These are phyloP conservation scores for Boehmeria nivea DNA, from an alignment of 306 rosid genomes.

Conservation along the genomic window DNA sequence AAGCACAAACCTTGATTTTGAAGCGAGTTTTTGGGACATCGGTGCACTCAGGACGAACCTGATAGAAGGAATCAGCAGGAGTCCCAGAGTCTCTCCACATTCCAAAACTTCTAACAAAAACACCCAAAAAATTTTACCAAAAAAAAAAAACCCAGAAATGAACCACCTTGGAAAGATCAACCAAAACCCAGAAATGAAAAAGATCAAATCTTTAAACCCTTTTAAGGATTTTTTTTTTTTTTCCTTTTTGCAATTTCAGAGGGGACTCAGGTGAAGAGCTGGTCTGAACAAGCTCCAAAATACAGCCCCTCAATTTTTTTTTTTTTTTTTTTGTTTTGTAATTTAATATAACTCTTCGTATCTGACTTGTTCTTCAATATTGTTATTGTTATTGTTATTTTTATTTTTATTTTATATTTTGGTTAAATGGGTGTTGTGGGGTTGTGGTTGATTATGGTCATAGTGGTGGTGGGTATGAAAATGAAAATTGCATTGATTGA, in stretches of 20 bases:
- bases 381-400: not conserved
- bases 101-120: conserved; percentile 19
- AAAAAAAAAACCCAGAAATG: conserved; percentile 26
- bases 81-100: conserved; percentile 88
- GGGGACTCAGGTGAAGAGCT: conserved; percentile 42
- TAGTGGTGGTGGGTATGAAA: conserved; percentile 6
- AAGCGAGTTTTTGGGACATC: conserved; percentile 84
- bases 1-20: conserved; percentile 66
- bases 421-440: no score
- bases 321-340: not conserved
- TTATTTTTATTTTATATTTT: not conserved
- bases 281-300: conserved; percentile 27
- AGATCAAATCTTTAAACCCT: conserved; percentile 19
- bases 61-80: conserved; percentile 91
- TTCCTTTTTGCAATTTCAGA: conserved; percentile 24
- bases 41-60: conserved; percentile 85
- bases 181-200: conserved; percentile 28
- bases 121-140: not conserved
- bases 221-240: conserved; percentile 11
- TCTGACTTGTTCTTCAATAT: not conserved
- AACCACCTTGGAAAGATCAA: conserved; percentile 42
- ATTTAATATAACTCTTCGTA: not conserved
- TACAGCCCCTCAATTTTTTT: not conserved
- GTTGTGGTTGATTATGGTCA: no score
- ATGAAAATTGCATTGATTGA: not conserved